Percentiles rank a stretch among this genome's conserved stretches.
Evolutionary conservation across 352 stramenopile genomes (phyloP).

Genomic region (Pythium folliculosum): DNA sequence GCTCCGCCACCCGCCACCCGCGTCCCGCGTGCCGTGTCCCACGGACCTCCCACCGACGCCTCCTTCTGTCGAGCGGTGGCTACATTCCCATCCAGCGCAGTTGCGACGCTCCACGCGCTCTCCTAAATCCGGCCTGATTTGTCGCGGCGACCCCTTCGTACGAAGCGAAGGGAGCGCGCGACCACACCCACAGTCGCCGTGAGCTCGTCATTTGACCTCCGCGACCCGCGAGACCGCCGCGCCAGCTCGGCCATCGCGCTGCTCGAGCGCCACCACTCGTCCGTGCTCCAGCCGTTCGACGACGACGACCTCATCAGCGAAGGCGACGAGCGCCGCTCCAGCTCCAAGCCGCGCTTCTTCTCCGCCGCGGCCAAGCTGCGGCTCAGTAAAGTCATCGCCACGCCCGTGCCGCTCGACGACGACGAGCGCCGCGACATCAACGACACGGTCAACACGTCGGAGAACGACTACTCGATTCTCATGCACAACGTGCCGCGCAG

Average conservation of each 20-base stretch:
- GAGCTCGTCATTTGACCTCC: constrained; percentile 8
- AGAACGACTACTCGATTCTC: constrained; percentile 23
- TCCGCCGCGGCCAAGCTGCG: not conserved
- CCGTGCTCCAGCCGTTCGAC: constrained; percentile 8
- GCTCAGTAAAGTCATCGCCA: not conserved
- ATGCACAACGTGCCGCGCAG: constrained; percentile 4
- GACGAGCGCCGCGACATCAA: constrained; percentile 4
- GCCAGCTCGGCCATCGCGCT: constrained; percentile 24
- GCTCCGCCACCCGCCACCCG: not conserved
- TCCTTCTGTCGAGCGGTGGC: not conserved
- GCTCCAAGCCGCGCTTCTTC: not conserved
- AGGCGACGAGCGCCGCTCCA: not conserved
- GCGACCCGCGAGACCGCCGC: constrained; percentile 18
- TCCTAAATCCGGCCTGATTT: constrained; percentile 9
- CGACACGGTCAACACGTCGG: constrained; percentile 23
- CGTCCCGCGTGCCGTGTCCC: not conserved
- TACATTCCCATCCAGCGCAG: not conserved
- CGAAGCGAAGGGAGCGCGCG: too few relatives aligned
- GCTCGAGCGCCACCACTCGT: constrained; percentile 20
- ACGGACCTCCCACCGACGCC: too few relatives aligned
- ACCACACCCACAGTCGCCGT: constrained; percentile 7
- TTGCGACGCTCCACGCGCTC: not conserved
- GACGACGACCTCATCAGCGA: constrained; percentile 14
- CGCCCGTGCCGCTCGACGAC: not conserved
- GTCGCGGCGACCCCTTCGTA: not conserved